Percentiles rank a stretch among this genome's conserved stretches.
phyloP scores from a whole-genome alignment of 2,329 filamentous ascomycete species.

The Trichoderma polysporum region DNA sequence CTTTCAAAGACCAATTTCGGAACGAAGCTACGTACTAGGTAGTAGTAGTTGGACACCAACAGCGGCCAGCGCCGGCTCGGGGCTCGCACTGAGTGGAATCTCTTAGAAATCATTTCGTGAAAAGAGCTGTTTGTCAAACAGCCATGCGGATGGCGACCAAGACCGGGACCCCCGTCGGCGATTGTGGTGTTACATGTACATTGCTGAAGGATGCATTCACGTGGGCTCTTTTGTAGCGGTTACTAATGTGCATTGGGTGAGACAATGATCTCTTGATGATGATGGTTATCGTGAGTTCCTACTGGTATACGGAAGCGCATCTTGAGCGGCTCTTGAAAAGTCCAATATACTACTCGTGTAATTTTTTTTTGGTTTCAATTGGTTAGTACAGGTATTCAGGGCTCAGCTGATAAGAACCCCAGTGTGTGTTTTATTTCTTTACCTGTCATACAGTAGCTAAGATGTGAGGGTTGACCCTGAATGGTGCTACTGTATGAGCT shows the following conservation, averaged over 20 bases:
- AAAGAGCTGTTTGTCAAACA: neutral
- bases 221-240: neutral
- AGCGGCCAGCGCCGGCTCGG: conserved; percentile 20
- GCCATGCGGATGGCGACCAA: neutral
- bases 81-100: neutral
- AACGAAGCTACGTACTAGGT: neutral
- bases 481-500: neutral
- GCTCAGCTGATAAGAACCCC: too few relatives aligned
- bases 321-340: too few relatives aligned
- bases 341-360: too few relatives aligned
- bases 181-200: neutral
- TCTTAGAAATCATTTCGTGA: conserved; percentile 14
- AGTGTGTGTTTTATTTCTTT: too few relatives aligned
- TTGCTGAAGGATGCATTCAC: neutral
- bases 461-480: neutral
- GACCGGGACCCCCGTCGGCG: neutral
- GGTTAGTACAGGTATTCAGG: too few relatives aligned
- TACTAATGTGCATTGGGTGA: neutral
- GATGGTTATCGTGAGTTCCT: neutral
- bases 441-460: neutral
- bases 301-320: neutral
- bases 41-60: neutral
- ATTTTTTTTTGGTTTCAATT: too few relatives aligned
- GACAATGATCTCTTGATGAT: neutral
- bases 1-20: neutral